These are phyloP conservation scores for Gymnopus androsaceus DNA, from an alignment of 1,284 basidiomycete genomes.

Conservation along the genomic window DNA sequence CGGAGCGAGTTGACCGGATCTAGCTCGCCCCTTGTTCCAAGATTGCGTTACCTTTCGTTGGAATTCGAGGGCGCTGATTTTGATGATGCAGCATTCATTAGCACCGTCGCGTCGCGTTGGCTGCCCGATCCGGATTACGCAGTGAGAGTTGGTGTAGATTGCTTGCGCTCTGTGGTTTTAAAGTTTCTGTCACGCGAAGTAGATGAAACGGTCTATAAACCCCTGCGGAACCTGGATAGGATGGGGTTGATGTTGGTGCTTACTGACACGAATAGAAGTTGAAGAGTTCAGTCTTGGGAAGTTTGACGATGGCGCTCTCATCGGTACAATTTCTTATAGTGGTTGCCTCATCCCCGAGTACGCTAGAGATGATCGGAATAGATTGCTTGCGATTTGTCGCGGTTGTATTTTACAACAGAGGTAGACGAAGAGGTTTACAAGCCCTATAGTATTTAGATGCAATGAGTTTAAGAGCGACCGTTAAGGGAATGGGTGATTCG, in stretches of 20 bases:
- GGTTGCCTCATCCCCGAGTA: no score
- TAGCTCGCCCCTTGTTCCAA: slow-evolving; percentile 2
- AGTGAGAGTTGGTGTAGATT: background rate
- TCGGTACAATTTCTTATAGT: no score
- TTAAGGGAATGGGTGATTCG: no score
- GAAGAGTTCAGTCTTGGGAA: no score
- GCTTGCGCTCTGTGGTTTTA: background rate
- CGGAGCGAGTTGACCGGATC: background rate
- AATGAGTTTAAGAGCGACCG: no score
- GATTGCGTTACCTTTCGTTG: background rate
- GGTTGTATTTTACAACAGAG: no score
- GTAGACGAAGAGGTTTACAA: no score
- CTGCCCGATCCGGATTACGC: slow-evolving; percentile 4
- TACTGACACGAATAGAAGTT: background rate
- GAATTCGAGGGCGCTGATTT: background rate
- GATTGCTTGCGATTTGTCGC: no score
- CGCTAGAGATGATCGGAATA: no score
- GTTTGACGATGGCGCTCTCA: no score
- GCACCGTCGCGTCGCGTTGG: slow-evolving; percentile 6
- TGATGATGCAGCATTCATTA: background rate
- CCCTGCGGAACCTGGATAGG: background rate
- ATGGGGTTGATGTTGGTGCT: background rate
- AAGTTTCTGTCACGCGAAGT: background rate
- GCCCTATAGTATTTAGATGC: no score
- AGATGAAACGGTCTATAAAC: background rate